Evolutionary conservation across 2,329 filamentous ascomycete genomes (phyloP), one percentile per base, ranked within the genome.

Genomic region (Furcasterigmium furcatum): DNA sequence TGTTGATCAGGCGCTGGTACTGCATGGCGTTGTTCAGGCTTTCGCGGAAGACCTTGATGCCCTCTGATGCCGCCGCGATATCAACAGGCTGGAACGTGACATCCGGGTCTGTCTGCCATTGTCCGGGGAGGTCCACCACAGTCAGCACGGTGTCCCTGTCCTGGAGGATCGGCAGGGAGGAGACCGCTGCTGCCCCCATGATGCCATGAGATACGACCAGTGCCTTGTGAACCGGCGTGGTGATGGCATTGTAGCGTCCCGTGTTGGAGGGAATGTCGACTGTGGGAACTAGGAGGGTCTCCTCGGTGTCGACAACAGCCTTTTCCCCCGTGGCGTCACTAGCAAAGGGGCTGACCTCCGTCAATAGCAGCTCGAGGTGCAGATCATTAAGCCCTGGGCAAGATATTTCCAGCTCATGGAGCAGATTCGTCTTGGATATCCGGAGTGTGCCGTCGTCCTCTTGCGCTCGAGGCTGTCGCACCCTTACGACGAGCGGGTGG

Each of bases 171-270:
- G 72, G 65, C 39, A 78, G 58, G 9, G 70, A 58, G 6, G 76
- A 62, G 7, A 80, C 54, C 2, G 76, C 71, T 5, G 84, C 73
- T 1, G 86, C 80, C 8, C 87, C 89, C 44, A 79, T 70, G 3
- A 95, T 67, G 0, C 89, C 91, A 41, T 88, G 77, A 0, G 82
- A 84, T 9, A 95, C 77, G 9, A 96, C 57, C 14, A 96, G 66
- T 1, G 85, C 82, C 59, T 85, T 88, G 60, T 97, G 92, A 1
- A 96, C 90, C 0, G 92, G 91, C 38, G 89, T 90, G 7, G 83
- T 81, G 35, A 94, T 74, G 14, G 83, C 77, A 12, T 83, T 82
- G 46, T 82, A 77, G 49, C 82, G 74, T 9, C 84, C 83, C 14
- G 79, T 80, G 49, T 74, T 76, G 13, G 85, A 83, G 6, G 80